Conservation (phyloP, 495 filamentous ascomycete genomes). For the Aspergillus panamensis region DNA sequence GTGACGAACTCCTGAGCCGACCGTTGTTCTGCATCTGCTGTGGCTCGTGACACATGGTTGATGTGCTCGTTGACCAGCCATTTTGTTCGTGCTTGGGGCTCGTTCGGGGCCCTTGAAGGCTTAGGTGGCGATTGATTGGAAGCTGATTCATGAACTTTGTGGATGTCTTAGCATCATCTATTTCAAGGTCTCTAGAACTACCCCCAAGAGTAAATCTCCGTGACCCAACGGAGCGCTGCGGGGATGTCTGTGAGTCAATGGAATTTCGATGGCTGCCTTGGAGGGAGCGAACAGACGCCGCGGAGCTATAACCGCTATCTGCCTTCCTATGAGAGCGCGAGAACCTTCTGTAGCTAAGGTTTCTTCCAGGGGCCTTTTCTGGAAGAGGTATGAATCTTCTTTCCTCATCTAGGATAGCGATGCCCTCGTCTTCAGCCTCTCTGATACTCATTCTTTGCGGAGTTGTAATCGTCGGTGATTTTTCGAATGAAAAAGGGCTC, state of each 20-base stretch:
- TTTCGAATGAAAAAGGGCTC: slow-evolving; percentile 42
- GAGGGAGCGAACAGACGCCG: slow-evolving; percentile 31
- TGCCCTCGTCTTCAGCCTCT: slow-evolving; percentile 32
- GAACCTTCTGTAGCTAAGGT: slow-evolving; percentile 7
- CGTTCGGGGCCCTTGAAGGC: slow-evolving; percentile 19
- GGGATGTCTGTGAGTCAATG: slow-evolving; percentile 30
- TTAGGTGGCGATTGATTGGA: slow-evolving; percentile 23
- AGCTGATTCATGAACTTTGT: slow-evolving; percentile 3
- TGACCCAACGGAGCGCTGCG: slow-evolving; percentile 5
- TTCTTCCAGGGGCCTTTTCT: background rate
- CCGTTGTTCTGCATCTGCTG: background rate
- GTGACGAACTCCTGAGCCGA: slow-evolving; percentile 16
- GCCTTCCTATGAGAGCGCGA: slow-evolving; percentile 33
- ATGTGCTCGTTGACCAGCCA: slow-evolving; percentile 9
- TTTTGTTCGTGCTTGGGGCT: background rate
- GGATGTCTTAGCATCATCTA: background rate
- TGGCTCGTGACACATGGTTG: slow-evolving; percentile 18
- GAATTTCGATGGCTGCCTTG: slow-evolving; percentile 29
- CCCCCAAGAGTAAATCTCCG: slow-evolving; percentile 15
- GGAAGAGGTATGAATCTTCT: background rate
- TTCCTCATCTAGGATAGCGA: slow-evolving; percentile 27
- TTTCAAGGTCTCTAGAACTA: slow-evolving; percentile 14
- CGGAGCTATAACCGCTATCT: slow-evolving; percentile 46
- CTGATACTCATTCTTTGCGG: slow-evolving; percentile 6
- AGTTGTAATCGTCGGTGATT: slow-evolving; percentile 27